Percentiles rank a stretch among this genome's conserved stretches.
These are phyloP conservation scores for Obelidium mucronatum DNA, from an alignment of 192 early-diverging fungal species.

Conservation along the genomic window DNA sequence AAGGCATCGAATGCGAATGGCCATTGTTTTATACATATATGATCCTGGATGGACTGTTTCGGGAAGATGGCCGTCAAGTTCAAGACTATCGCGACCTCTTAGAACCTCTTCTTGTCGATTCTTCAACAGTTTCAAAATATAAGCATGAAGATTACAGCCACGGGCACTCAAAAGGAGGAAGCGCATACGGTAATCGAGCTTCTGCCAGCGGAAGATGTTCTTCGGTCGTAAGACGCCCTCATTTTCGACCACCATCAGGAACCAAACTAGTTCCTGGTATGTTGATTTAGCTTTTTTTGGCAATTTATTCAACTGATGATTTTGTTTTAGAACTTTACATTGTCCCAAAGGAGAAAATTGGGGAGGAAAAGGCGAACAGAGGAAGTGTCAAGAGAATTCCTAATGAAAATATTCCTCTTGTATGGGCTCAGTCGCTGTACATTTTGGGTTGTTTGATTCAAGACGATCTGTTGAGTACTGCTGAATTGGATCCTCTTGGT, in stretches of 20 bases:
- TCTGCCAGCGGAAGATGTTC: conserved; percentile 21
- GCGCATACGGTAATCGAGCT: neutral
- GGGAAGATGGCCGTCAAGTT: conserved; percentile 67
- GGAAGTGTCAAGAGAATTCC: conserved; percentile 75
- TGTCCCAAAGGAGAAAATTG: conserved; percentile 76
- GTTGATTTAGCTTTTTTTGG: neutral
- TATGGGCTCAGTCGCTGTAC: conserved; percentile 87
- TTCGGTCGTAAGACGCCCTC: conserved; percentile 30
- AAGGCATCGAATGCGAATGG: conserved; percentile 89
- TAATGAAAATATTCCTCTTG: conserved; percentile 86
- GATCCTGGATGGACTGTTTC: conserved; percentile 82
- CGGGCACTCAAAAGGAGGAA: neutral
- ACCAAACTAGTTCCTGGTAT: conserved; percentile 49
- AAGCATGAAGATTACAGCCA: conserved; percentile 31
- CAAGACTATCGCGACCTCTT: conserved; percentile 76
- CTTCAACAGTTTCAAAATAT: conserved; percentile 60
- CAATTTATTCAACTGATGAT: conserved; percentile 27
- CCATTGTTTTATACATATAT: conserved; percentile 90
- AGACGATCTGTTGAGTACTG: conserved; percentile 76
- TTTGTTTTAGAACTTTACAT: conserved; percentile 73
- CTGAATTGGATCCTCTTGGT: conserved; percentile 85
- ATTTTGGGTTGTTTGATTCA: conserved; percentile 78
- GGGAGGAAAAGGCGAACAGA: conserved; percentile 72
- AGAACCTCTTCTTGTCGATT: conserved; percentile 75
- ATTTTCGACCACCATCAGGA: conserved; percentile 37